Evolutionary conservation across 2,329 filamentous ascomycete genomes (phyloP), one percentile per base, ranked within the genome.

Genomic region (Pyrenophora tritici-repentis): DNA sequence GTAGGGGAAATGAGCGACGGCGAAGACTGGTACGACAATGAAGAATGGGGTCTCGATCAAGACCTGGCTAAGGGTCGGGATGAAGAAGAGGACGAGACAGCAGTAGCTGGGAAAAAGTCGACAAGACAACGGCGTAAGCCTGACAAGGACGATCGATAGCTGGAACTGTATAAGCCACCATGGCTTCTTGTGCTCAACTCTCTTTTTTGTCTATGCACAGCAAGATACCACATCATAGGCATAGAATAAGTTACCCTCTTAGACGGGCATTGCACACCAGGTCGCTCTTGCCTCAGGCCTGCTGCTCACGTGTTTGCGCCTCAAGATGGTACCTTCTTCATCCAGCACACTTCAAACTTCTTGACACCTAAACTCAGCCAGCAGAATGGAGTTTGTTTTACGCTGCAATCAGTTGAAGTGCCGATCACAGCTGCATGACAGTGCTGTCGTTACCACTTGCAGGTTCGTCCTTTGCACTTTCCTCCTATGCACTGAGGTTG

Each of bases 361-460:
- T 17, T 36, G 39, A 42, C 44, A 50, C 41, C 24, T 40, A 31
- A 47, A 22, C 14, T 18, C 17, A 18, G 2, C 18, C n/a, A 29
- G 10, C 22, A 22, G 20, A 47, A 26, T 95, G 89, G 90, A 96
- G 50, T 83, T 87, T 52, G 76, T 80, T 17, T 77, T 96, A 18
- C 83, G 84, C 31, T 97, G 93, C 78, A 97, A 97, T 70, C 83
- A 85, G 22, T 79, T 92, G 31, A 88, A 86, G 55, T 97, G 93
- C 66, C 83, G 90, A 39, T 78, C 77, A 34, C 83, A 86, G 58
- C 80, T 96, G 29, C 80, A 78, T 29, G 85, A 89, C 34, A 81
- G 82, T 56, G 92, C 91, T 9, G 81, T 96, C 1, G 90, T 96
- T 29, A 96, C 92, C 4, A 94, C 89, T 12, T 97, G 92, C 83